Evolutionary conservation across 2,329 filamentous ascomycete genomes (phyloP).

Genomic region (Claviceps sorghi): DNA sequence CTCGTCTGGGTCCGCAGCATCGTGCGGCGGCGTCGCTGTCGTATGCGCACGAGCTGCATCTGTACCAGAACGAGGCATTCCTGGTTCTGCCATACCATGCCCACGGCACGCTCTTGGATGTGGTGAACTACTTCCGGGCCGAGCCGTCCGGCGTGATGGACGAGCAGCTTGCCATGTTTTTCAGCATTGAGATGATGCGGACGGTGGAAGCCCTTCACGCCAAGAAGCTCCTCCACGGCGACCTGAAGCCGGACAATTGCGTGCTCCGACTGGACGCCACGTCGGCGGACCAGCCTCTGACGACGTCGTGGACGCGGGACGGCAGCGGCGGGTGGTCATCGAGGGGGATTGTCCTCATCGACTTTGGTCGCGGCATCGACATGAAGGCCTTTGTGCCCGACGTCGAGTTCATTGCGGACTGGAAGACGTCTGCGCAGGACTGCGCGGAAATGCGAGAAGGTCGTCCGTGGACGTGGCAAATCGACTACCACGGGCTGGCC

Average conservation of each 20-base stretch:
- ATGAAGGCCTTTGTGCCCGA: slow-evolving; percentile 67
- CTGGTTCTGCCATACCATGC: slow-evolving; percentile 75
- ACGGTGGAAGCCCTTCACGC: slow-evolving; percentile 77
- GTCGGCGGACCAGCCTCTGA: slow-evolving; percentile 31
- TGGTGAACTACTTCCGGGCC: slow-evolving; percentile 72
- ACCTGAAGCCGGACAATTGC: slow-evolving; percentile 92
- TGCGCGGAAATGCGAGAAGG: slow-evolving; percentile 93
- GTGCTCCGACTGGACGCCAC: slow-evolving; percentile 61
- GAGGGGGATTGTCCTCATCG: slow-evolving; percentile 76
- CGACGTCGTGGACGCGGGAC: slow-evolving; percentile 52
- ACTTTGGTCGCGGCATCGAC: slow-evolving; percentile 90
- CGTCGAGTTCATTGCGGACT: slow-evolving; percentile 81
- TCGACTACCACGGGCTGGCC: slow-evolving; percentile 88
- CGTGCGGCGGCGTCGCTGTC: slow-evolving; percentile 67
- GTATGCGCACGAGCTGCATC: slow-evolving; percentile 75
- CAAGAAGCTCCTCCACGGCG: slow-evolving; percentile 72
- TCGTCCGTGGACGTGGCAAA: slow-evolving; percentile 91
- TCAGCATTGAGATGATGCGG: slow-evolving; percentile 77
- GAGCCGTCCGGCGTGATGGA: slow-evolving; percentile 69
- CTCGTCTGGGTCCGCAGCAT: slow-evolving; percentile 55
- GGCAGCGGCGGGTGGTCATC: slow-evolving; percentile 65
- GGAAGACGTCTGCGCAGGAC: slow-evolving; percentile 76
- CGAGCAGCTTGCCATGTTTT: slow-evolving; percentile 87
- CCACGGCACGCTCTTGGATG: slow-evolving; percentile 86
- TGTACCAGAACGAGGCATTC: slow-evolving; percentile 82